Evolutionary conservation across 345 rosid species (phyloP).

Genomic region (Gossypium herbaceum): DNA sequence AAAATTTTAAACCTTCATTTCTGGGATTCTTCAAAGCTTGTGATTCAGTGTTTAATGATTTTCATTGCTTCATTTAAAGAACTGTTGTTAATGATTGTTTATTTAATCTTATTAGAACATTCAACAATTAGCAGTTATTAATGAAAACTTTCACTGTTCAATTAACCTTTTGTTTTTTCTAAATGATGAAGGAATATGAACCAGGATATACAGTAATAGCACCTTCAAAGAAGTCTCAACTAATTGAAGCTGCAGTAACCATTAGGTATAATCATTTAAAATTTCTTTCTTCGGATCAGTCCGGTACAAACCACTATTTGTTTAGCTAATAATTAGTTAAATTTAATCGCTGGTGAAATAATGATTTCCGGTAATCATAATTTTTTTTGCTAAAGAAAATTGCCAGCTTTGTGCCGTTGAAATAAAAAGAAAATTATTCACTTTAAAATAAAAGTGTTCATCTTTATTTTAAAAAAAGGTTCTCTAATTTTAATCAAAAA

Average conservation of each 20-base stretch:
- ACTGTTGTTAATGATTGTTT: neutral
- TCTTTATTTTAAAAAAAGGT: neutral
- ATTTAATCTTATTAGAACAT: neutral
- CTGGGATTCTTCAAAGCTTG: neutral
- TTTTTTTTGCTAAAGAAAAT: neutral
- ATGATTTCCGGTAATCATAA: neutral
- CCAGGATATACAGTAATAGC: constrained; percentile 54
- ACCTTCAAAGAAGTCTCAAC: constrained; percentile 44
- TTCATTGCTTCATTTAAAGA: constrained; percentile 2
- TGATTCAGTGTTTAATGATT: too few species aligned
- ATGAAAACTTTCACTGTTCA: neutral
- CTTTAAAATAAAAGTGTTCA: neutral
- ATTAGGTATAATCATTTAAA: constrained; percentile 43
- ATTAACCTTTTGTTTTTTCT: neutral
- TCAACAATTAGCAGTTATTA: neutral
- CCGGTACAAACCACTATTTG: too few species aligned
- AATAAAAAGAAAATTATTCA: neutral
- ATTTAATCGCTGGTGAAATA: too few species aligned
- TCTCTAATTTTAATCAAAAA: neutral
- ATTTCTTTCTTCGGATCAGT: neutral
- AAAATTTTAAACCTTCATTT: neutral
- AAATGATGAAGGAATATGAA: constrained; percentile 53
- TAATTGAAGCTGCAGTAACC: constrained; percentile 49
- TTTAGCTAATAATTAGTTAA: too few species aligned
- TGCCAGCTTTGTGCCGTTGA: constrained; percentile 1